A percentile compares a stretch with the other conserved stretches of the same genome.
phyloP scores from a whole-genome alignment of 768 basidiomycete species.

The Udeniomyces megalosporus region DNA sequence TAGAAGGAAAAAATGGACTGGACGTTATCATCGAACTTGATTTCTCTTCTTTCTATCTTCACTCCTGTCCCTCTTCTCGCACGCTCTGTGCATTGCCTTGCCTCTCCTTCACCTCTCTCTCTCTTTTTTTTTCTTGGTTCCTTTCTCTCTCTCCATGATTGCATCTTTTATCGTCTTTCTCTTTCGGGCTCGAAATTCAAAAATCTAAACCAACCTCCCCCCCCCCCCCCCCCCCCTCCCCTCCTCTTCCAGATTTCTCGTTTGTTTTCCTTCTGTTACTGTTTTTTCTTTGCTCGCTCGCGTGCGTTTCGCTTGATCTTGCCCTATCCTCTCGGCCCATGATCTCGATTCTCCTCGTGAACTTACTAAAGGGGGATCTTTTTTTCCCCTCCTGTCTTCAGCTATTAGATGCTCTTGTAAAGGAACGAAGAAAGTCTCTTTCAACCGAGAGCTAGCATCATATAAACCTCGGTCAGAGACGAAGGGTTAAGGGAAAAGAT shows the following conservation, averaged over 20 bases:
- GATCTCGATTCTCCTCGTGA: too few relatives aligned
- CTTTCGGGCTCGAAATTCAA: too few relatives aligned
- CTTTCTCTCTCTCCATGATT: neutral
- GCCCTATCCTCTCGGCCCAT: neutral
- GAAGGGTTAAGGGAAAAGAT: too few relatives aligned
- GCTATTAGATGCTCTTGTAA: too few relatives aligned
- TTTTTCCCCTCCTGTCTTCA: too few relatives aligned
- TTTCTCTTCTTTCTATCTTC: neutral
- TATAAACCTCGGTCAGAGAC: too few relatives aligned
- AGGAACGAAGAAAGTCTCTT: too few relatives aligned
- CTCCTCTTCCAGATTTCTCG: neutral
- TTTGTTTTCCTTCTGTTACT: neutral
- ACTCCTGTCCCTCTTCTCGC: neutral
- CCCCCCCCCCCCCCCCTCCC: neutral
- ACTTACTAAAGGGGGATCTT: too few relatives aligned
- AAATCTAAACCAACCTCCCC: neutral
- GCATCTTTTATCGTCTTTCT: neutral
- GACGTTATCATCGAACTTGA: too few relatives aligned
- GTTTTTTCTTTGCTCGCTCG: neutral
- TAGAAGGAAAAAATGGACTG: too few relatives aligned
- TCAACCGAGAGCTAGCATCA: neutral
- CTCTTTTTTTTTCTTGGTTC: neutral
- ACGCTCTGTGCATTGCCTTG: neutral
- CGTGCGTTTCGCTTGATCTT: neutral
- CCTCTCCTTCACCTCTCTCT: neutral